Evolutionary conservation across 805 yeast genomes (phyloP).

Genomic region (Ogataea methylovora): DNA sequence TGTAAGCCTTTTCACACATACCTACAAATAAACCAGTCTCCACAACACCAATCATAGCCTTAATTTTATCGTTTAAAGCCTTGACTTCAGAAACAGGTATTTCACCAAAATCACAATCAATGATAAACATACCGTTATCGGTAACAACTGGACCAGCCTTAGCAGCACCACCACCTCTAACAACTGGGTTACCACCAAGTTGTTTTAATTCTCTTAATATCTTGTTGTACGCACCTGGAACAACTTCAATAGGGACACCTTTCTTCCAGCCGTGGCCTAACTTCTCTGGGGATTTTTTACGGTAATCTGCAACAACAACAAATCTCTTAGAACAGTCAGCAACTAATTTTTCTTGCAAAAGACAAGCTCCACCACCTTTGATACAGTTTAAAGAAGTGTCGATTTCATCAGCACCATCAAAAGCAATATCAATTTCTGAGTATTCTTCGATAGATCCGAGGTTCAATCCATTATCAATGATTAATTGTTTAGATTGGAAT

Average conservation of each 20-base stretch:
- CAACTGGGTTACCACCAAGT: slow-evolving; percentile 58
- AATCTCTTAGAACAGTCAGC: slow-evolving; percentile 73
- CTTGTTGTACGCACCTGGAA: slow-evolving; percentile 79
- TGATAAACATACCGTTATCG: slow-evolving; percentile 87
- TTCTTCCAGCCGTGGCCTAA: slow-evolving; percentile 80
- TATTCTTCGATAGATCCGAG: slow-evolving; percentile 80
- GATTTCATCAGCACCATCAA: slow-evolving; percentile 98
- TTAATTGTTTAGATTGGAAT: slow-evolving; percentile 85
- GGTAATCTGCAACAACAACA: slow-evolving; percentile 84
- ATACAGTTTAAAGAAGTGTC: slow-evolving; percentile 76
- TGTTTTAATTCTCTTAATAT: slow-evolving; percentile 54
- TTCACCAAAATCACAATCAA: slow-evolving; percentile 89
- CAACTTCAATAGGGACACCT: slow-evolving; percentile 94
- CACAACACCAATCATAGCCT: slow-evolving; percentile 82
- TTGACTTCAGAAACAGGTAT: slow-evolving; percentile 41
- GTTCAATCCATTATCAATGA: slow-evolving; percentile 69
- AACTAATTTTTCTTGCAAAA: slow-evolving; percentile 92
- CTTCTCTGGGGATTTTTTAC: slow-evolving; percentile 62
- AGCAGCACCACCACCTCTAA: slow-evolving; percentile 82
- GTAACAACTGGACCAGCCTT: slow-evolving; percentile 98
- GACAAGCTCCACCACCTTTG: slow-evolving; percentile 98
- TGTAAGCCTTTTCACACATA: slow-evolving; percentile 74
- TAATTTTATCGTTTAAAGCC: slow-evolving; percentile 56
- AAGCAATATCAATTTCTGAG: slow-evolving; percentile 81
- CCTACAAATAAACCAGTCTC: slow-evolving; percentile 87